A percentile compares a stretch with the other conserved stretches of the same genome.
These are phyloP conservation scores for Umbellularia californica DNA, from an alignment of 164 flowering plant species.

Conservation along the genomic window DNA sequence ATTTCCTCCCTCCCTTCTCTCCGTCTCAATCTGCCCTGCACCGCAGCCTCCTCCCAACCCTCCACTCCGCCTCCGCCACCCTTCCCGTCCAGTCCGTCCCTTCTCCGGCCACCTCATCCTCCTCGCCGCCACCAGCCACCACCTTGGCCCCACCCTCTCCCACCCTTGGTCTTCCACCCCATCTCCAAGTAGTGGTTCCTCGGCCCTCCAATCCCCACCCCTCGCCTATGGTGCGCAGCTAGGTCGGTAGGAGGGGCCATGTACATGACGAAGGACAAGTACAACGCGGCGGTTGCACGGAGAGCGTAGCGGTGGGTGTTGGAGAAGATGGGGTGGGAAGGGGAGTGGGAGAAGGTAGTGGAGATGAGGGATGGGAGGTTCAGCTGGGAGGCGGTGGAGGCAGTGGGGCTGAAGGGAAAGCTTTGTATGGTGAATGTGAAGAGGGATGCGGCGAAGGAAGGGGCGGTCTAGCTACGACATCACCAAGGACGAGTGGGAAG, in stretches of 20 bases:
- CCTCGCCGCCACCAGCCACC: slow-evolving; percentile 60
- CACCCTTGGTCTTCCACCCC: slow-evolving; percentile 64
- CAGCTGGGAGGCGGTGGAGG: slow-evolving; percentile 75
- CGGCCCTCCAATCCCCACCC: slow-evolving; percentile 51
- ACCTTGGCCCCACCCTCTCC: slow-evolving; percentile 55
- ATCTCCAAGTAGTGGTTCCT: slow-evolving; percentile 33
- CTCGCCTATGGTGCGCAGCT: slow-evolving; percentile 88
- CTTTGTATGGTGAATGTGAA: slow-evolving; percentile 68
- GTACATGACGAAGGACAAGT: slow-evolving; percentile 51
- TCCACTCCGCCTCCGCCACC: slow-evolving; percentile 41
- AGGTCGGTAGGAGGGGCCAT: slow-evolving; percentile 36
- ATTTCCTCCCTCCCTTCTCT: too few relatives aligned
- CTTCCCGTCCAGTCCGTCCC: slow-evolving; percentile 68
- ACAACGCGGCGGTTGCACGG: slow-evolving; percentile 45
- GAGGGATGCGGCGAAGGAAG: slow-evolving; percentile 54
- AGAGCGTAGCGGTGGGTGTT: slow-evolving; percentile 55
- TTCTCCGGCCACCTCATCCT: slow-evolving; percentile 41
- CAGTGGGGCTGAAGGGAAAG: slow-evolving; percentile 66
- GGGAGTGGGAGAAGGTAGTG: slow-evolving; percentile 34
- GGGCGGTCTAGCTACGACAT: slow-evolving; percentile 41
- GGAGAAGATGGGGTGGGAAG: not conserved
- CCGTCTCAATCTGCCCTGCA: too few relatives aligned
- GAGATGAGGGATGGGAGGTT: slow-evolving; percentile 43
- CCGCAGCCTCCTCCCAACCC: slow-evolving; percentile 49
- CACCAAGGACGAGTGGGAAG: slow-evolving; percentile 44